phyloP scores from a whole-genome alignment of 306 rosid genomes.

The Begonia peltatifolia region DNA sequence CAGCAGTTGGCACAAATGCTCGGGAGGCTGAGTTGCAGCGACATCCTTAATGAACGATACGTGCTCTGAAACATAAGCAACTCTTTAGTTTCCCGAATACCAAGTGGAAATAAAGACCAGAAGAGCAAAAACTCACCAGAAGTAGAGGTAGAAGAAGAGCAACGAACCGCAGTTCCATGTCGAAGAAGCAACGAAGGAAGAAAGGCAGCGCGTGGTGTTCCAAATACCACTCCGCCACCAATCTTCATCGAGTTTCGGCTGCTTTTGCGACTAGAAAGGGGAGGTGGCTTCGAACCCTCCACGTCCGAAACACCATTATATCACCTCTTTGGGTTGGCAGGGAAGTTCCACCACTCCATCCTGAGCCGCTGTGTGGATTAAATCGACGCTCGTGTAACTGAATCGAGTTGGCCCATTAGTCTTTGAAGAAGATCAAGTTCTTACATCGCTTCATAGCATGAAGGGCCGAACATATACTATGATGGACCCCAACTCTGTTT shows the following conservation, averaged over 20 bases:
- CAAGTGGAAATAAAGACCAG: neutral
- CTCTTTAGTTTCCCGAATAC: neutral
- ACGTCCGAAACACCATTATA: too few relatives aligned
- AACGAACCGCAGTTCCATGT: slow-evolving; percentile 28
- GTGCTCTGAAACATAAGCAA: slow-evolving; percentile 42
- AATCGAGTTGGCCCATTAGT: too few relatives aligned
- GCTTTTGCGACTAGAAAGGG: neutral
- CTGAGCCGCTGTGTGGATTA: too few relatives aligned
- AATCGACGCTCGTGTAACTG: too few relatives aligned
- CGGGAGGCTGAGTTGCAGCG: slow-evolving; percentile 63
- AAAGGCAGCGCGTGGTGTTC: slow-evolving; percentile 45
- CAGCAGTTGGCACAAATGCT: slow-evolving; percentile 53
- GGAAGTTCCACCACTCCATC: too few relatives aligned
- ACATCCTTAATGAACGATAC: slow-evolving; percentile 69
- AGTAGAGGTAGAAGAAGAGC: slow-evolving; percentile 27
- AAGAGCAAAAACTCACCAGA: slow-evolving; percentile 17
- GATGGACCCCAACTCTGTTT: too few relatives aligned
- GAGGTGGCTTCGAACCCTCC: too few relatives aligned
- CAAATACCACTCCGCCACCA: slow-evolving; percentile 57
- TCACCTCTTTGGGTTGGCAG: too few relatives aligned
- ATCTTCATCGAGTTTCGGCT: slow-evolving; percentile 29
- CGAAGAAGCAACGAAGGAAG: slow-evolving; percentile 41
- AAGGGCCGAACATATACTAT: too few relatives aligned
- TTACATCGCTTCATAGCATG: too few relatives aligned
- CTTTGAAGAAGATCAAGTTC: too few relatives aligned